Evolutionary conservation across 495 filamentous ascomycete species (phyloP), one percentile per base, ranked within the genome.

Genomic region (Letharia columbiana): DNA sequence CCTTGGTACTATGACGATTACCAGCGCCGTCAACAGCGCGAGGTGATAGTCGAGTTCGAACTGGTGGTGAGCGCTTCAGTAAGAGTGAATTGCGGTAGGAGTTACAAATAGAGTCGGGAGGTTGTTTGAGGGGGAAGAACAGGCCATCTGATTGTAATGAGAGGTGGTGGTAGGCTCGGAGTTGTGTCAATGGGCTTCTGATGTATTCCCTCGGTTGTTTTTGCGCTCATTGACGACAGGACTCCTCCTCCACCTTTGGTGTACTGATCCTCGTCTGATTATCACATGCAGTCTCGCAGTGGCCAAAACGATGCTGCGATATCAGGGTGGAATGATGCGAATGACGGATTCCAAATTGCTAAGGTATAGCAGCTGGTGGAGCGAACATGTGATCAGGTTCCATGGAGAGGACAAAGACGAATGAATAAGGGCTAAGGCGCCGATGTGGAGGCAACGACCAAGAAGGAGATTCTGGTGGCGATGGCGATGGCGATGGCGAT

Each of bases 191-290:
- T 28, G 28, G 52, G 52, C 31, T 56, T 56, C 11, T 28, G 28
- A 8, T 56, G 52, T 6, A 18, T 17, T 56, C 3, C 28, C 15
- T 35, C 35, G 52, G 7, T 28, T 23, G 35, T 35, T 56, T 28
- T 35, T 56, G 31, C 52, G 12, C 28, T 56, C 52, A 35, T 56
- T 35, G 28, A 56, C 52, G 6, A 56, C 28, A 2, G 10, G 44
- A 56, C 28, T 33, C 52, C 31, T 17, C 52, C 52, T 56, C 52
- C 52, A 56, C 52, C 52, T 54, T 56, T 35, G 28, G 52, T 15
- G 17, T 56, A 7, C 17, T 56, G 15, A 56, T 35, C 3, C 28
- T 56, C 35, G 12, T 28, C 12, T 18, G 28, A 15, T 35, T 28
- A 17, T 3, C 11, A 17, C 13, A 56, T 56, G 52, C 52, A 56